Conservation (phyloP, 192 early-diverging fungal species). For the Backusella parvicylindrica region DNA sequence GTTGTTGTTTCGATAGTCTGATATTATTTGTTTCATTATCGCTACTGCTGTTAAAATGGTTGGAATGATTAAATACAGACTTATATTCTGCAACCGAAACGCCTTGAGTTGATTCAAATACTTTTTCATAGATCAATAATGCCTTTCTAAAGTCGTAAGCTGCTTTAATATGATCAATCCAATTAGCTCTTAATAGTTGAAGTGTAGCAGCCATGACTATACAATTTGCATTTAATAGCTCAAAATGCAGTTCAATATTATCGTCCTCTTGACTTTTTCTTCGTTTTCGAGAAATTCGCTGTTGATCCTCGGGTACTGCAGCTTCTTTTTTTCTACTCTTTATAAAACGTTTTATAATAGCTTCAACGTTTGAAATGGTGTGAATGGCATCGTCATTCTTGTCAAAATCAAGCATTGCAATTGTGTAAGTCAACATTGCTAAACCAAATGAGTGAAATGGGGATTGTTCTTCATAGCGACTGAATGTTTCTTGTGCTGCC, state of each 20-base stretch:
- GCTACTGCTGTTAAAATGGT: not conserved
- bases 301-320: not conserved
- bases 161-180: conserved; percentile 31
- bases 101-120: conserved; percentile 23
- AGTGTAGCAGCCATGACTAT: conserved; percentile 36
- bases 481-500: conserved; percentile 22
- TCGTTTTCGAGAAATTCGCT: not conserved
- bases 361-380: conserved; percentile 15
- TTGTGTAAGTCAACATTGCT: conserved; percentile 31
- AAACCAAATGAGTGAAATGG: conserved; percentile 36
- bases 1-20: not conserved
- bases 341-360: not conserved
- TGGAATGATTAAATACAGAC: not conserved
- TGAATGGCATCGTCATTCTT: conserved; percentile 12
- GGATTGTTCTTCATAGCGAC: conserved; percentile 12
- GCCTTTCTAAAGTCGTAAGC: conserved; percentile 35
- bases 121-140: conserved; percentile 30
- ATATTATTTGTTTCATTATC: not conserved
- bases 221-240: conserved; percentile 31
- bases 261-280: not conserved
- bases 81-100: conserved; percentile 11
- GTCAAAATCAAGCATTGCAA: conserved; percentile 32
- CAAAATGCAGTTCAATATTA: conserved; percentile 14
- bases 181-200: conserved; percentile 29
- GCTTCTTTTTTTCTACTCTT: not conserved